Evolutionary conservation across 1,284 basidiomycete species (phyloP).

Genomic region (Ganoderma lingzhi): DNA sequence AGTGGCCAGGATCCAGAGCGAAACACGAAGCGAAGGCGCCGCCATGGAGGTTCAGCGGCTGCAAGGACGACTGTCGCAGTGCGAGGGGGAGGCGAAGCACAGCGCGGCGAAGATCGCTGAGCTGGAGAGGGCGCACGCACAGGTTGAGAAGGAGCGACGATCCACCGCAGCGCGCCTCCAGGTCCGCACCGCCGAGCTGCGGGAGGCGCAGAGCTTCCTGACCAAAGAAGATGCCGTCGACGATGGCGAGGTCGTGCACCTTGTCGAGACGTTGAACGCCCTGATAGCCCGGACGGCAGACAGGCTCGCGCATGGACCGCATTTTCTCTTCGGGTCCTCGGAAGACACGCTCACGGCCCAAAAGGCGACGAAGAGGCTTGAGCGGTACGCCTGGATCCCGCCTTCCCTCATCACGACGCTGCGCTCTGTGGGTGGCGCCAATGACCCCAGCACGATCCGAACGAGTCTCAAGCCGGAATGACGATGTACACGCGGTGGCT

Average conservation of each 20-base stretch:
- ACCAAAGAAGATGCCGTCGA: slow-evolving; percentile 54
- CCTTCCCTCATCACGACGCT: slow-evolving; percentile 40
- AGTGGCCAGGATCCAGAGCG: neutral
- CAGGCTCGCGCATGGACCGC: slow-evolving; percentile 49
- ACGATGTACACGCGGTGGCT: slow-evolving; percentile 55
- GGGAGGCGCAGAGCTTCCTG: slow-evolving; percentile 54
- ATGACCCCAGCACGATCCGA: slow-evolving; percentile 29
- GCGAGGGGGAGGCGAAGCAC: slow-evolving; percentile 14
- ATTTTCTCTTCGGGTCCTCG: slow-evolving; percentile 15
- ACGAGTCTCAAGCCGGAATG: slow-evolving; percentile 52
- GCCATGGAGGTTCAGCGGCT: neutral
- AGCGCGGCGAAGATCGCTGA: slow-evolving; percentile 11
- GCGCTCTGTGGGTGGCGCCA: slow-evolving; percentile 43
- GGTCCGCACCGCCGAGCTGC: slow-evolving; percentile 52
- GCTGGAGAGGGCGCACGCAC: slow-evolving; percentile 19
- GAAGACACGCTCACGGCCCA: slow-evolving; percentile 3
- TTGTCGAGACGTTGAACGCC: slow-evolving; percentile 54
- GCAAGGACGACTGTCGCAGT: slow-evolving; percentile 4
- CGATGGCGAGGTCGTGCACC: slow-evolving; percentile 54
- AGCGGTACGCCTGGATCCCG: slow-evolving; percentile 30
- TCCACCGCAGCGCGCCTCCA: slow-evolving; percentile 43
- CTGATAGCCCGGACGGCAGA: slow-evolving; percentile 59
- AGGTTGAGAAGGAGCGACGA: slow-evolving; percentile 22
- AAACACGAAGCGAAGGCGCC: neutral
- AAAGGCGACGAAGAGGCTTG: slow-evolving; percentile 15